Conservation (phyloP, 305 asterid genomes). For the Fraxinus greggii region DNA sequence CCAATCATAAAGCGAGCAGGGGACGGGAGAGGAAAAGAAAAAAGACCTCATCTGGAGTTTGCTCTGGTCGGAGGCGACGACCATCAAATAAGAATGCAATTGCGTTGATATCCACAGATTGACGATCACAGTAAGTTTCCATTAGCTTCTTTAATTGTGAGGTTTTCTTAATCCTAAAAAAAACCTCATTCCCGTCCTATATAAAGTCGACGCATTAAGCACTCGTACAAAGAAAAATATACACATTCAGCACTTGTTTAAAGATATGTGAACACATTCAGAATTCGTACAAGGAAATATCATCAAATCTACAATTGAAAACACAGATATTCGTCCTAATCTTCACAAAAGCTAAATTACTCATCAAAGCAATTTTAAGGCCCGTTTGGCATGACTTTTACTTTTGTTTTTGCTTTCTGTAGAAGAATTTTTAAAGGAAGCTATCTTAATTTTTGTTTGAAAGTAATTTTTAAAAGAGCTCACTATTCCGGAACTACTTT, state of each 20-base stretch:
- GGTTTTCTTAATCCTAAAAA: not conserved
- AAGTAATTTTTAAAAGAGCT: too few species aligned
- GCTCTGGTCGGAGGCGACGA: not conserved
- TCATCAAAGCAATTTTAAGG: too few species aligned
- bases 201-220: not conserved
- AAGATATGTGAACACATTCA: not conserved
- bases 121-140: not conserved
- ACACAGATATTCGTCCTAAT: not conserved
- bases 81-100: not conserved
- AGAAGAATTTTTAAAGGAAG: too few species aligned
- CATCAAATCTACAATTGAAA: not conserved
- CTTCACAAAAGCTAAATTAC: not conserved
- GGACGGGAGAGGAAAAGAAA: not conserved
- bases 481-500: too few species aligned
- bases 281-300: not conserved
- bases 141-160: not conserved
- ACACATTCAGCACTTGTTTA: not conserved
- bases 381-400: too few species aligned
- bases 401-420: too few species aligned
- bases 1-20: not conserved
- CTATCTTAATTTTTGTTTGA: too few species aligned
- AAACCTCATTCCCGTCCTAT: not conserved
- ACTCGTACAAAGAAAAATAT: not conserved
- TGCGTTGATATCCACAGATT: not conserved
- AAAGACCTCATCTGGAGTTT: not conserved